A percentile compares a stretch with the other conserved stretches of the same genome.
These are phyloP conservation scores for Theileria equi DNA, from an alignment of 169 alveolate species.

Conservation along the genomic window DNA sequence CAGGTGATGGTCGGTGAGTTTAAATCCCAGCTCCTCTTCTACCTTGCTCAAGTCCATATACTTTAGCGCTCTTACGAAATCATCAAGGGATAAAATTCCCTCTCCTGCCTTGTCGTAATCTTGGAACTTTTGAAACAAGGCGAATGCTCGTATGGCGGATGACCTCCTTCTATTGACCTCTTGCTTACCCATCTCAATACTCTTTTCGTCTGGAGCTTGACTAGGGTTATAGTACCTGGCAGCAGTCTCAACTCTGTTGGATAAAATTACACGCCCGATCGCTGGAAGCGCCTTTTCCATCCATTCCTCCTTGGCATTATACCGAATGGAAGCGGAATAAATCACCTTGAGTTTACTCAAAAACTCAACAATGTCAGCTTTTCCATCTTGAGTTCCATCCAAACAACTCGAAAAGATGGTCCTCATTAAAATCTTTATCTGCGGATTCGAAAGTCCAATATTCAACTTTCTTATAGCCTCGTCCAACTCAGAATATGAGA, in stretches of 20 bases:
- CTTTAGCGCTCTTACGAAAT: constrained; percentile 77
- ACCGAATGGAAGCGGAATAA: constrained; percentile 70
- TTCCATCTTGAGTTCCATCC: constrained; percentile 67
- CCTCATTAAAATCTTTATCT: constrained; percentile 77
- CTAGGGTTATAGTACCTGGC: constrained; percentile 75
- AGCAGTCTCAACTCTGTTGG: constrained; percentile 84
- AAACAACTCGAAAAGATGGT: constrained; percentile 71
- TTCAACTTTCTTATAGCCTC: constrained; percentile 76
- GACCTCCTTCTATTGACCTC: constrained; percentile 72
- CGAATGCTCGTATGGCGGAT: constrained; percentile 82
- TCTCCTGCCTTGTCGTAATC: constrained; percentile 75
- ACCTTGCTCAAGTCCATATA: constrained; percentile 74
- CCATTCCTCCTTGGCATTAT: constrained; percentile 73
- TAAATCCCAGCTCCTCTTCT: constrained; percentile 77
- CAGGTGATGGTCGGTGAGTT: constrained; percentile 73
- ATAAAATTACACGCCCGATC: constrained; percentile 76
- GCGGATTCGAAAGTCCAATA: constrained; percentile 80
- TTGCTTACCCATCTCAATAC: constrained; percentile 5
- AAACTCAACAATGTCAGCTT: constrained; percentile 82
- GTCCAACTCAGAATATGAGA: constrained; percentile 77
- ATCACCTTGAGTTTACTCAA: constrained; percentile 80
- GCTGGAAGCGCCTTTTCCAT: constrained; percentile 77
- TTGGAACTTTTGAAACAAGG: constrained; percentile 81
- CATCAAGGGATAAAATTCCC: constrained; percentile 77
- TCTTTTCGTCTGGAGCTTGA: constrained; percentile 28